A percentile compares a stretch with the other conserved stretches of the same genome.
Conservation (phyloP, 805 yeast genomes). For the Saturnispora hagleri region DNA sequence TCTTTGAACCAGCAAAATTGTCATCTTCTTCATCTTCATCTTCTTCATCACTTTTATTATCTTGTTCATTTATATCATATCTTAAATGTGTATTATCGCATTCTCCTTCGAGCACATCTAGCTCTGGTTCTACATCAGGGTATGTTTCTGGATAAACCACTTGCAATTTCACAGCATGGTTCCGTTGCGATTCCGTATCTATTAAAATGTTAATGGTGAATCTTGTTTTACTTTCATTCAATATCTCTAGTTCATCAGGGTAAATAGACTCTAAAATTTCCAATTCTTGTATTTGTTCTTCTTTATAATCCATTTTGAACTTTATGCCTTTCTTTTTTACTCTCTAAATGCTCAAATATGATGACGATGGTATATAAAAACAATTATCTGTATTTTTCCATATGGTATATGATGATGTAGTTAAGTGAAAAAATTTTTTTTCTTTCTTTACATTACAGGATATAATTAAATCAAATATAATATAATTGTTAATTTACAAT, state of each 20-base stretch:
- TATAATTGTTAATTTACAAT: background rate
- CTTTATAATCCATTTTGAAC: conserved; percentile 32
- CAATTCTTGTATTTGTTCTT: conserved; percentile 83
- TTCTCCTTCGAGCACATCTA: conserved; percentile 27
- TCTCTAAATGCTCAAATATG: background rate
- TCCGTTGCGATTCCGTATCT: conserved; percentile 57
- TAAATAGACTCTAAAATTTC: conserved; percentile 86
- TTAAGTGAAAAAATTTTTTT: background rate
- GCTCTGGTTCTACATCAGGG: conserved; percentile 70
- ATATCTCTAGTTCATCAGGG: conserved; percentile 72
- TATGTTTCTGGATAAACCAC: conserved; percentile 70
- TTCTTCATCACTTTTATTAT: conserved; percentile 33
- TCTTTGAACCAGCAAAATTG: conserved; percentile 28
- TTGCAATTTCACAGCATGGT: conserved; percentile 46
- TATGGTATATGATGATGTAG: background rate
- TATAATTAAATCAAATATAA: too few species aligned
- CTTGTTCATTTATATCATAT: conserved; percentile 18
- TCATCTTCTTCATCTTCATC: conserved; percentile 40
- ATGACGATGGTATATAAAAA: background rate
- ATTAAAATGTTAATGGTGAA: conserved; percentile 52
- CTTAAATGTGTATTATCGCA: conserved; percentile 17
- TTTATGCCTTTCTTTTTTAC: background rate
- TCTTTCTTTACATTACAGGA: background rate
- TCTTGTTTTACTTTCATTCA: conserved; percentile 30
- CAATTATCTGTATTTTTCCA: background rate